Base-by-base conservation (phyloP, 2,329 filamentous ascomycete species). In the Ambrosiella xylebori region DNA sequence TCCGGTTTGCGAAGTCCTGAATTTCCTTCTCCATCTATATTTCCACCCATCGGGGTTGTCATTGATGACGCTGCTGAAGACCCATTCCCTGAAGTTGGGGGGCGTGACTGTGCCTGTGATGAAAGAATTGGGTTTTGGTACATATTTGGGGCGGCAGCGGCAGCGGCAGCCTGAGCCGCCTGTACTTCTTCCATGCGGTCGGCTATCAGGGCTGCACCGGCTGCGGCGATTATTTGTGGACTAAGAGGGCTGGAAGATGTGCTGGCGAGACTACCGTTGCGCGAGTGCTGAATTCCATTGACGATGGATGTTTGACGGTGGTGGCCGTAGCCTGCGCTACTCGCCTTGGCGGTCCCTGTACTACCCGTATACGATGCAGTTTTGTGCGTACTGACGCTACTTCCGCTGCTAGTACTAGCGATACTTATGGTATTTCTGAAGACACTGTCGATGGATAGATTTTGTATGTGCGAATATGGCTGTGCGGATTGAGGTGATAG, bases 291-390 rank as follows among this genome's bases (percentile, higher is more conserved):
- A 64, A 95, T 84, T 66, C 93, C 91, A 80, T 97, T 88, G 59
- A 97, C 90, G 65, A 97, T 96, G 54, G 91, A 97, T 0, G 91
- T 95, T 73, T 98, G 89, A 58, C 93, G 84, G 71, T 97, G 89
- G 69, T 98, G 90, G 61, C 87, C 88, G 75, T 97, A 82, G 27
- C 74, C 66, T 39, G 71, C 71, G 49, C 71, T 70, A 66, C 81
- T 82, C 72, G 45, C 65, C 70, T 36, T 69, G 66, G 61, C 75
- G 73, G 52, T 54, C 12, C 52, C 38, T 41, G 52, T 27, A 17
- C 52, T 54, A 8, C 19, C 37, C 13, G 37, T 19, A 19, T 37
- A 41, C 11, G 37, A 11, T 35, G 38, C 39, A n/a, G 38, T 54
- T 9, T 51, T 15, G 19, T 9, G 27, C 9, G 47, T 51, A 36